Conservation (phyloP, 176 grass and related monocot species). For the Triticum timopheevii region DNA sequence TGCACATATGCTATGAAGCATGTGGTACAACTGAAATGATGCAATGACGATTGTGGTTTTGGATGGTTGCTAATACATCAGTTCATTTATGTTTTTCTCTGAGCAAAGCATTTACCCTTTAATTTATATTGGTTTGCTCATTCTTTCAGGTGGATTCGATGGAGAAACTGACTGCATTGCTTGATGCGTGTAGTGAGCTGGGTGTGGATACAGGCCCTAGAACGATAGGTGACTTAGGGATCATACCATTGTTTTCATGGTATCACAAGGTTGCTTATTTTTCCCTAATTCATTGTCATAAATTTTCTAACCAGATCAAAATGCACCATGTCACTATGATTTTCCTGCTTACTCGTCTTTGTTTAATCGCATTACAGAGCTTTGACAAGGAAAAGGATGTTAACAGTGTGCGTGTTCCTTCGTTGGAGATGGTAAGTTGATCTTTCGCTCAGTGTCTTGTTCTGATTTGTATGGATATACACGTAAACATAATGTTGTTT, state of each 20-base stretch:
- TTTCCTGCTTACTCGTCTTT: slow-evolving; percentile 27
- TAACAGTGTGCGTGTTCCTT: slow-evolving; percentile 70
- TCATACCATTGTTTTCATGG: slow-evolving; percentile 97
- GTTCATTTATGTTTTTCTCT: background rate
- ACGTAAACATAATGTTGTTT: background rate
- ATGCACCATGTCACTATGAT: slow-evolving; percentile 3
- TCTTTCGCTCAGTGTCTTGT: background rate
- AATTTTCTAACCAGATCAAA: background rate
- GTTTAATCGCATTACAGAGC: slow-evolving; percentile 59
- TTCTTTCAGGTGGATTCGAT: slow-evolving; percentile 88
- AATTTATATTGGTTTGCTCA: slow-evolving; percentile 34
- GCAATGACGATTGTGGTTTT: background rate
- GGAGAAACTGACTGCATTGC: slow-evolving; percentile 96
- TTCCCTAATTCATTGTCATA: background rate
- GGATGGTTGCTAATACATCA: background rate
- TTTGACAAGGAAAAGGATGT: slow-evolving; percentile 98
- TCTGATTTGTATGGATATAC: slow-evolving; percentile 20
- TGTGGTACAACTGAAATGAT: background rate
- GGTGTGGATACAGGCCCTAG: slow-evolving; percentile 85
- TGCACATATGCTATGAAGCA: background rate
- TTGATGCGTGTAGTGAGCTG: slow-evolving; percentile 90
- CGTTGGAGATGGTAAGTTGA: slow-evolving; percentile 72
- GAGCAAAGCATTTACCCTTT: slow-evolving; percentile 19
- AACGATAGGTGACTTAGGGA: slow-evolving; percentile 75
- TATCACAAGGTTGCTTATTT: slow-evolving; percentile 79